Conservation (phyloP, 1,284 basidiomycete species). For the Bjerkandera adusta region DNA sequence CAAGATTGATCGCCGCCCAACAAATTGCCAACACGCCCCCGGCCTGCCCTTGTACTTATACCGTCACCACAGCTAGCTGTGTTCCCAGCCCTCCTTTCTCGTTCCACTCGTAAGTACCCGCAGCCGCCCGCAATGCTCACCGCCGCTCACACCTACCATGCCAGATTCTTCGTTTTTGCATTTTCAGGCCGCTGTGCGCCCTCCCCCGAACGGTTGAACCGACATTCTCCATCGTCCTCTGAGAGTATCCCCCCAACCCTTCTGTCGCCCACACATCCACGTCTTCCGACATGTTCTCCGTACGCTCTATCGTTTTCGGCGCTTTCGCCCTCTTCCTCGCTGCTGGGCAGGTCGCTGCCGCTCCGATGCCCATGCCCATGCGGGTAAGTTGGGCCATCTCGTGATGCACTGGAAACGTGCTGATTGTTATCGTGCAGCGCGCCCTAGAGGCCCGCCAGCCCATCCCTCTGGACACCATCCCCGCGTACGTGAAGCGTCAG, state of each 20-base stretch:
- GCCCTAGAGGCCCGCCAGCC: constrained; percentile 28
- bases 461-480: constrained; percentile 44
- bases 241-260: constrained; percentile 23
- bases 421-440: constrained; percentile 21
- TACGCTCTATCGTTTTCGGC: constrained; percentile 38
- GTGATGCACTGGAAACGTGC: not conserved
- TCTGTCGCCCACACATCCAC: constrained; percentile 20
- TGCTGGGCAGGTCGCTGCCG: constrained; percentile 43
- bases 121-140: constrained; percentile 16
- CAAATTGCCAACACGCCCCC: no score
- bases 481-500: constrained; percentile 40
- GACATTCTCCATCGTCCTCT: constrained; percentile 18
- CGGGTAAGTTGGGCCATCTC: constrained; percentile 30
- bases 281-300: constrained; percentile 42
- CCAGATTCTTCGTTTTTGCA: constrained; percentile 29
- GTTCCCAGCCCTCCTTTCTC: constrained; percentile 31
- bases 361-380: constrained; percentile 43
- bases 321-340: constrained; percentile 43
- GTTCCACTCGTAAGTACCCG: constrained; percentile 28
- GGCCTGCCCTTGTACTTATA: constrained; percentile 21
- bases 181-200: constrained; percentile 25
- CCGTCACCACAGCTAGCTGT: constrained; percentile 14
- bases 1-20: no score
- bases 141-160: constrained; percentile 13
- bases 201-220: constrained; percentile 19